These are phyloP conservation scores for Populus hybrid DNA, from an alignment of 441 rosid genomes.

Conservation along the genomic window DNA sequence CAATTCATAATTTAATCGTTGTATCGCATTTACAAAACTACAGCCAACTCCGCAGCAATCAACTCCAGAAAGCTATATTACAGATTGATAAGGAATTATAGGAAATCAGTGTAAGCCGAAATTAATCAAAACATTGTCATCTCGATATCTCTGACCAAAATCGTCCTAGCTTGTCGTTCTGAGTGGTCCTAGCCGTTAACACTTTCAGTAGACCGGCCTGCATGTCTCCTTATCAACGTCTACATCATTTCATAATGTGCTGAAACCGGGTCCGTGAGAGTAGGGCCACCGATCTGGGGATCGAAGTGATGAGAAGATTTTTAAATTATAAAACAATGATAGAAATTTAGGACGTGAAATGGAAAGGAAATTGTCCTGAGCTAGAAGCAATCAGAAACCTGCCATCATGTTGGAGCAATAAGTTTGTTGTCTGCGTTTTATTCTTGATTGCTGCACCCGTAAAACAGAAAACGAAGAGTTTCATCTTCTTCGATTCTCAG, in stretches of 20 bases:
- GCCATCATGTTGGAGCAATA: neutral
- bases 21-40: too few relatives aligned
- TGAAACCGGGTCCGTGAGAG: neutral
- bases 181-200: neutral
- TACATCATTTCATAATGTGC: conserved; percentile 21
- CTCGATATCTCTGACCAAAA: neutral
- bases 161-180: conserved; percentile 21
- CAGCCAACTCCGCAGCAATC: too few relatives aligned
- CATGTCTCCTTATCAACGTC: conserved; percentile 31
- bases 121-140: neutral
- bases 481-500: too few relatives aligned
- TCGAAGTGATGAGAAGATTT: neutral
- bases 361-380: neutral
- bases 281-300: neutral
- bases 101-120: neutral
- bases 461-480: too few relatives aligned
- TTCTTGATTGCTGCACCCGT: neutral
- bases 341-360: too few relatives aligned
- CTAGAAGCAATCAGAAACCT: neutral
- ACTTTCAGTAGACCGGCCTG: conserved; percentile 7
- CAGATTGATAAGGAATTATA: too few relatives aligned
- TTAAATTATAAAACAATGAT: neutral
- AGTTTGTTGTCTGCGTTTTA: neutral
- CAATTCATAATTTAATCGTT: too few relatives aligned
- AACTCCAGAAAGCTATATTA: conserved; percentile 8